Evolutionary conservation across 2,329 filamentous ascomycete genomes (phyloP), one percentile per base, ranked within the genome.

Genomic region (Fusarium algeriense): DNA sequence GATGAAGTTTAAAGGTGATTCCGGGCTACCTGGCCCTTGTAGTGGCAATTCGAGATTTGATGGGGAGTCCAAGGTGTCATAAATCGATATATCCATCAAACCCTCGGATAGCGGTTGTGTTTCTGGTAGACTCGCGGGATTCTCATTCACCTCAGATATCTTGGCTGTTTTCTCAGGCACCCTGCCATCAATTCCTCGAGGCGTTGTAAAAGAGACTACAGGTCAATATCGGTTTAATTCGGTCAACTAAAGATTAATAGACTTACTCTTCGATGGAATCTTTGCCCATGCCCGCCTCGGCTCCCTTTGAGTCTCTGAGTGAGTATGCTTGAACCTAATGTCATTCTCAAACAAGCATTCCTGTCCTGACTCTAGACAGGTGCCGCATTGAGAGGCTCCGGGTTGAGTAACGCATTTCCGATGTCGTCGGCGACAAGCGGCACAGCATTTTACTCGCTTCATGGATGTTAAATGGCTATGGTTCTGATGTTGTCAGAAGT

Each of bases 271-370:
- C 4, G 12, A 23, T 0, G 60, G 56, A 0, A 63, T 23, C 12
- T 20, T 30, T 0, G 49, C n/a, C 48, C 48, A 41, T 1, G 55
- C 17, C 5, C 48, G 13, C 2, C 40, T 38, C 2, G 30, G 13
- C 15, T 44, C 17, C 26, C 9, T 37, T 23, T 30, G 32, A 0
- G 0, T 2, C 4, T 43, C 32, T 37, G 44, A 6, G 0, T 48
- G 44, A 23, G 3, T 48, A 26, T 64, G 49, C n/a, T 64, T 64
- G 35, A 64, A 64, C 2, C 59, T 59, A 56, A 64, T 48, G 17
- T 37, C 59, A 32, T 41, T 64, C 7, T 64, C 61, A 20, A 64
- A 64, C 0, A 9, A 35, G 15, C 61, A 64, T 0, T 64, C 34
- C 12, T 56, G 34, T 1, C 59, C 59, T 0, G 60, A 55, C 30